Base-by-base conservation (phyloP, 164 flowering plant species). In the Nelumbo lutea region DNA sequence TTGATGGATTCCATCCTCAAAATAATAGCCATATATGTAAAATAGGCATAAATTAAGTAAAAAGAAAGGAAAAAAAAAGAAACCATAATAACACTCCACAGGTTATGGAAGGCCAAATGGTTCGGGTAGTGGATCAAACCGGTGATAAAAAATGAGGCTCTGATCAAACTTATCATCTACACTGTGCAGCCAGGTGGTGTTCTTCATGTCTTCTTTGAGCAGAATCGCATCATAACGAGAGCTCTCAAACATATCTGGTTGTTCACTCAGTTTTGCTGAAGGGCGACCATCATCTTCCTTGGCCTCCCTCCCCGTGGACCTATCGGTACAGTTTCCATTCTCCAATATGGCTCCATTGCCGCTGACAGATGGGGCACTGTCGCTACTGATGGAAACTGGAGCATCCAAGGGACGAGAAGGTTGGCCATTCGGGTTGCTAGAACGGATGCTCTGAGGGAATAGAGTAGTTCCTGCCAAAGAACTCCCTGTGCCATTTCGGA, bases 381-480 rank as follows among this genome's bases (percentile, higher is more conserved):
- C 85, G 74, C 52, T 73, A 68, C 71, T 72, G 27, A 52, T 57
- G 11, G 93, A 76, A 52, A 80, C 70, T 7, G 78, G 65, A 66
- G 81, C 68, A 68, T 73, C 81, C n/a, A 58, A 59, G 9, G 75
- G 51, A 50, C 78, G 83, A 47, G 64, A 75, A 56, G 75, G 67
- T 65, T 86, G 91, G 66, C 73, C 67, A 80, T 79, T 91, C 4
- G 80, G 48, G 58, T 81, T 65, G 56, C 80, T 62, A n/a, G 91
- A 76, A 46, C 97, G 87, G 43, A 94, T 82, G 78, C 98, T 94
- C 66, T 94, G 98, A 64, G 98, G 98, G 66, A 87, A 94, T n/a
- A 86, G 80, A 42, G 85, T 74, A 42, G 85, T 83, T 62, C 90
- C 81, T 13, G 98, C 75, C 66, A 83, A 72, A 42, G 83, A 73